These are phyloP conservation scores for Metschnikowia peoriensis DNA, from an alignment of 805 yeast species.

Conservation along the genomic window DNA sequence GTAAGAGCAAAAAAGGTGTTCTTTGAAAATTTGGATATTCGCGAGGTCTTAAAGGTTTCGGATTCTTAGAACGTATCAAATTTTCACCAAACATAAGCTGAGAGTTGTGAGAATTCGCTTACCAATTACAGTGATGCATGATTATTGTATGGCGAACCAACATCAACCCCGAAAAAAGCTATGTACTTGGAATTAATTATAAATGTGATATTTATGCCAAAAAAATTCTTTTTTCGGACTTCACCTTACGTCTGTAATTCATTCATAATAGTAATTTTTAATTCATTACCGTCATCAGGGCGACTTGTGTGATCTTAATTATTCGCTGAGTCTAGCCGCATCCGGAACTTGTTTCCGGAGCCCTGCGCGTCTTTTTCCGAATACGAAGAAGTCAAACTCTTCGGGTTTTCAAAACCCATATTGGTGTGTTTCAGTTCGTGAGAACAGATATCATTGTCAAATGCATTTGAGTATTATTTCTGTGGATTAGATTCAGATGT, in stretches of 20 bases:
- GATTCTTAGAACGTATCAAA: not conserved
- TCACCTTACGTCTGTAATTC: not conserved
- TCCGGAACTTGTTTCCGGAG: not conserved
- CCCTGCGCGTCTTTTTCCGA: not conserved
- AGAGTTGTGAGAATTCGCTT: not conserved
- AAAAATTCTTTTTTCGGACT: not conserved
- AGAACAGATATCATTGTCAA: too few species aligned
- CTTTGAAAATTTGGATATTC: not conserved
- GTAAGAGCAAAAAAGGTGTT: not conserved
- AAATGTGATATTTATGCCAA: too few species aligned
- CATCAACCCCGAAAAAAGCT: not conserved
- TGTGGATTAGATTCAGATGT: too few species aligned
- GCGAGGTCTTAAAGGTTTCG: not conserved
- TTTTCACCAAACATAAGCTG: conserved; percentile 2
- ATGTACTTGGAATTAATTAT: too few species aligned
- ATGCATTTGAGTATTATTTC: too few species aligned
- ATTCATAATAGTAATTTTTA: not conserved
- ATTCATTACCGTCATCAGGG: too few species aligned
- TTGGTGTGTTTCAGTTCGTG: too few species aligned
- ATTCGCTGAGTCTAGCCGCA: not conserved
- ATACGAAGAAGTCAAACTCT: too few species aligned
- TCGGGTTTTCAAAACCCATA: too few species aligned
- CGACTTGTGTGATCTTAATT: too few species aligned
- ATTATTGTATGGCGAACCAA: not conserved
- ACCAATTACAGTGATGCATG: conserved; percentile 1